Base-by-base conservation (phyloP, 345 rosid genomes). In the Melaleuca alternifolia region DNA sequence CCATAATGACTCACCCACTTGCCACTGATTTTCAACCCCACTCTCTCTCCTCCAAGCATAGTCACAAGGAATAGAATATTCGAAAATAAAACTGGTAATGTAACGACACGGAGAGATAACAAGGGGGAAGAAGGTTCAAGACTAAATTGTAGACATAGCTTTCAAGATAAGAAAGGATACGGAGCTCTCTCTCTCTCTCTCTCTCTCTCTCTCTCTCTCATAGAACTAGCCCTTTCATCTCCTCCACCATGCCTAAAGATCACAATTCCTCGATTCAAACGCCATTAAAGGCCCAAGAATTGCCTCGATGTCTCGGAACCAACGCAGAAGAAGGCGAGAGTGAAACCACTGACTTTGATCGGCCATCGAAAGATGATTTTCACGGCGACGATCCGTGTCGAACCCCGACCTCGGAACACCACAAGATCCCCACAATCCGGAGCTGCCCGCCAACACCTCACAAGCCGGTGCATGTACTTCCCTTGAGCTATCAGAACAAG, bases 371-470 rank as follows among this genome's bases (percentile, higher is more conserved):
- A 12, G 24, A 71, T 24, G 44, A 21, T 20, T 24, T 18, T 71
- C 79, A 8, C 23, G 46, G 46, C 7, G 83, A 86, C 20, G 87
- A 86, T 3, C 87, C 84, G 65, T 92, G 94, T 89, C 90, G 83
- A 62, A 94, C 96, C 33, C 94, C 96, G 14, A 89, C 87, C 62
- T 91, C 94, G 0, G 86, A 89, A 13, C 90, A 90, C 33, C 89
- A 89, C 88, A 94, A 91, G 92, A 92, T 92, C 89, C 92, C 94
- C 28, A 37, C 52, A 11, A 84, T 84, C 62, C 84, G 82, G 61
- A 92, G 93, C 88, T 93, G 95, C 92, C 95, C 95, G 11, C 92
- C 92, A 23, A 91, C 93, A 33, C 95, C 95, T 4, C 86, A 48
- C 85, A 93, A 92, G 92, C 90, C 28, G 26, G 79, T 88, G 37